These are phyloP conservation scores for Trichophyton equinum DNA, from an alignment of 2,329 filamentous ascomycete genomes.

Conservation along the genomic window DNA sequence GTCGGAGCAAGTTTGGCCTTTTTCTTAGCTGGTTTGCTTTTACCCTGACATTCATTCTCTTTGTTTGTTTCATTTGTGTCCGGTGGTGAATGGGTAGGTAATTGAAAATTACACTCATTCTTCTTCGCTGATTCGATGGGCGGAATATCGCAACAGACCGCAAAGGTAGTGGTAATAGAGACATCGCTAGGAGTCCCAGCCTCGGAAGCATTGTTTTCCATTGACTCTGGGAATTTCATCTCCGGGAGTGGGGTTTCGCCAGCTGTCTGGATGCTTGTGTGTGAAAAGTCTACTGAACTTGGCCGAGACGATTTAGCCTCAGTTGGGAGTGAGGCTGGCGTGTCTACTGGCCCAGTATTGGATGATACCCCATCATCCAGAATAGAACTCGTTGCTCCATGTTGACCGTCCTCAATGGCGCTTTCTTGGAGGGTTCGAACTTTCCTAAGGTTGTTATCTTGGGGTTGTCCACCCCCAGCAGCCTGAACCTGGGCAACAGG, in stretches of 20 bases:
- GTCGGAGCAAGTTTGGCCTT: neutral
- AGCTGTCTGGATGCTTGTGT: neutral
- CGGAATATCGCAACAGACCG: neutral
- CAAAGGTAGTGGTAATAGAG: neutral
- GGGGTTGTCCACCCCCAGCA: neutral
- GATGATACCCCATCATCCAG: neutral
- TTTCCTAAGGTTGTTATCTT: neutral
- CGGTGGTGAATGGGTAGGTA: too few species aligned
- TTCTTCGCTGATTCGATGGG: neutral
- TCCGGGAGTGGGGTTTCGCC: neutral
- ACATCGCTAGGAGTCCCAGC: neutral
- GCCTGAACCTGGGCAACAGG: neutral
- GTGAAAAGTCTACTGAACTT: neutral
- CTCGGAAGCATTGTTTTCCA: neutral
- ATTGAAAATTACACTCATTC: neutral
- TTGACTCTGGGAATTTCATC: neutral
- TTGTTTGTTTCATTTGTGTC: neutral
- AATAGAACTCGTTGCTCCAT: neutral
- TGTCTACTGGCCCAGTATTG: too few species aligned
- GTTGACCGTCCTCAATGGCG: neutral
- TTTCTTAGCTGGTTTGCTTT: neutral
- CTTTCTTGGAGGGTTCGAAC: neutral
- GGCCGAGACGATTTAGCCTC: neutral
- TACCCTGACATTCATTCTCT: neutral
- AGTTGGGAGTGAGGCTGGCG: neutral